phyloP scores from a whole-genome alignment of 1,284 basidiomycete species.

The Moniliella sp. region DNA sequence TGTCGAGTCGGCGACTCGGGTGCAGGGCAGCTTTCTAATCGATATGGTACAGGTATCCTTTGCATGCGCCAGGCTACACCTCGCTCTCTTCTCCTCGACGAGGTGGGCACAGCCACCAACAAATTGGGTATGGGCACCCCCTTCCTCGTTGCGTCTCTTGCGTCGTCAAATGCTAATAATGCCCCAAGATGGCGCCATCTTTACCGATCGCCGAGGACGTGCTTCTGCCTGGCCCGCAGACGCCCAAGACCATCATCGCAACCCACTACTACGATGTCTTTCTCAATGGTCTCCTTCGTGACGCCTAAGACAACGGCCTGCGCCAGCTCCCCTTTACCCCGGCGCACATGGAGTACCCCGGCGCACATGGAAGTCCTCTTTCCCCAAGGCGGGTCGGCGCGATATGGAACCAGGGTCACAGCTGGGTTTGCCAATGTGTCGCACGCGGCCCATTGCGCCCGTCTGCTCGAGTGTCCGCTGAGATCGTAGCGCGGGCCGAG shows the following conservation, averaged over 20 bases:
- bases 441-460: not conserved
- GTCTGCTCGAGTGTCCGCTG: not conserved
- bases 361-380: not conserved
- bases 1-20: constrained; percentile 51
- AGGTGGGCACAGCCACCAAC: too few species aligned
- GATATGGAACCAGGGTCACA: not conserved
- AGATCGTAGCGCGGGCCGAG: not conserved
- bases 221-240: constrained; percentile 1
- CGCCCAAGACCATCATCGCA: constrained; percentile 3
- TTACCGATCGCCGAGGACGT: constrained; percentile 4
- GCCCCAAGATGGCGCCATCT: constrained; percentile 4
- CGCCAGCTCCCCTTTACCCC: not conserved
- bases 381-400: not conserved
- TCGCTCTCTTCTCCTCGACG: constrained; percentile 6
- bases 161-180: not conserved
- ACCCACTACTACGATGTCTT: constrained; percentile 7
- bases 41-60: constrained; percentile 72
- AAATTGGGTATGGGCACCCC: constrained; percentile 6
- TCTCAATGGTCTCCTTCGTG: not conserved
- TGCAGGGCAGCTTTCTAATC: constrained; percentile 76
- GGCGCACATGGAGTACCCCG: not conserved
- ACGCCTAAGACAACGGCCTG: too few species aligned
- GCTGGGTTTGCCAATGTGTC: not conserved
- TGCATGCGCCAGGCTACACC: constrained; percentile 3
- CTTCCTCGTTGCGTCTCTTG: not conserved